Conservation (phyloP, 768 basidiomycete species). For the Rhodocollybia butyracea region DNA sequence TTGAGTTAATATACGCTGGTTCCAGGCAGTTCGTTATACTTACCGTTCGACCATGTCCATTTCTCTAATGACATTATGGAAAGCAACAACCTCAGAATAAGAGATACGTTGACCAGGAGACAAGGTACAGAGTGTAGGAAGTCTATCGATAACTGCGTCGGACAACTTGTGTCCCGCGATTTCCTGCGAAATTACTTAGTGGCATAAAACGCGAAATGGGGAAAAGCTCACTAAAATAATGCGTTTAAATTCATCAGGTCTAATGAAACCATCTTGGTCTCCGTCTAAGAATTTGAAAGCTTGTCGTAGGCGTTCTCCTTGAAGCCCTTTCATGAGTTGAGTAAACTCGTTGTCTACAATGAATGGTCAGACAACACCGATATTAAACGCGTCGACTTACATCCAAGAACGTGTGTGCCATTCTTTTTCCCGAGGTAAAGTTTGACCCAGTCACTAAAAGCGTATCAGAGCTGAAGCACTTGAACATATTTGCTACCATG, state of each 20-base stretch:
- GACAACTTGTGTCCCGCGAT: slow-evolving; percentile 97
- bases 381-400: slow-evolving; percentile 42
- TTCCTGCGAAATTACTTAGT: slow-evolving; percentile 50
- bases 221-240: slow-evolving; percentile 77
- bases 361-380: not conserved
- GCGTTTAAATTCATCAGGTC: slow-evolving; percentile 88
- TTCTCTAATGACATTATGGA: slow-evolving; percentile 94
- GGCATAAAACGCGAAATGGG: not conserved
- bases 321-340: slow-evolving; percentile 97
- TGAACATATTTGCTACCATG: not conserved
- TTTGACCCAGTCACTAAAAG: slow-evolving; percentile 86
- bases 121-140: slow-evolving; percentile 90
- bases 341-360: slow-evolving; percentile 91
- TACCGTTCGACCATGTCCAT: slow-evolving; percentile 97
- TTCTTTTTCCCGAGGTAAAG: slow-evolving; percentile 93
- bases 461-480: not conserved
- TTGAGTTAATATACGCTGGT: slow-evolving; percentile 8
- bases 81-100: slow-evolving; percentile 95
- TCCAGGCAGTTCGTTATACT: slow-evolving; percentile 13
- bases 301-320: slow-evolving; percentile 96
- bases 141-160: slow-evolving; percentile 84
- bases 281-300: slow-evolving; percentile 90
- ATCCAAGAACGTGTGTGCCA: slow-evolving; percentile 87
- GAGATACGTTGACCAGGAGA: slow-evolving; percentile 88
- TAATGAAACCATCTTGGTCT: slow-evolving; percentile 92